Base-by-base conservation (phyloP, 2,329 filamentous ascomycete genomes). In the Fusarium secorum region DNA sequence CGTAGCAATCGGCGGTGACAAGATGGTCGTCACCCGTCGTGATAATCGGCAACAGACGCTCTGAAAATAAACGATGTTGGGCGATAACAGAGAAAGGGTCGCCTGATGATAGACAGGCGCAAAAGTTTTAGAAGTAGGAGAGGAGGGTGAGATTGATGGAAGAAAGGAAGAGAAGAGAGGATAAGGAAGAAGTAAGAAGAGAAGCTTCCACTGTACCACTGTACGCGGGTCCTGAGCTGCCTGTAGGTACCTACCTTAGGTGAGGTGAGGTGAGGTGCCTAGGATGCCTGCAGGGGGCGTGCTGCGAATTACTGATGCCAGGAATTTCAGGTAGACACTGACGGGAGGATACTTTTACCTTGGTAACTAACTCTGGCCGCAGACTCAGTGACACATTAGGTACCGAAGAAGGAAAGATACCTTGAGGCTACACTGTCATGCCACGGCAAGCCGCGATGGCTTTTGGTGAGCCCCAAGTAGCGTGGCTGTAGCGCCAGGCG, bases 11-110 rank as follows among this genome's bases (percentile, higher is more conserved):
- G 58, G 70, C 72, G 66, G 68, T 75, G 72, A 72, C 70, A 67
- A 57, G 68, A 73, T 60, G 73, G 63, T 59, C 58, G 71, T 74
- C 74, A 63, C 63, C 74, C 67, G 73, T 74, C 58, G 49, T 38
- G 33, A 39, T 30, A 67, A 69, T 41, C 30, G 30, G 39, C 26
- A 48, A 51, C 38, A 20, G 39, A 28, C 46, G 30, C 53, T 45
- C 45, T 51, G 39, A 26, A 35, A 55, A 38, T 26, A 58, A 36
- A 32, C 26, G 20, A 36, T 64, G 62, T n/a, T 52, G 41, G 35
- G 54, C 53, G 44, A 54, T 38, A 18, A 36, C 28, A 33, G 53
- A 54, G 48, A 53, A 53, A 45, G 53, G 30, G 38, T 41, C 17
- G 56, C 36, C 39, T 32, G 49, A 54, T 41, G 36, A 42, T 49